Conservation (phyloP, 495 filamentous ascomycete genomes). For the Talaromyces liani region DNA sequence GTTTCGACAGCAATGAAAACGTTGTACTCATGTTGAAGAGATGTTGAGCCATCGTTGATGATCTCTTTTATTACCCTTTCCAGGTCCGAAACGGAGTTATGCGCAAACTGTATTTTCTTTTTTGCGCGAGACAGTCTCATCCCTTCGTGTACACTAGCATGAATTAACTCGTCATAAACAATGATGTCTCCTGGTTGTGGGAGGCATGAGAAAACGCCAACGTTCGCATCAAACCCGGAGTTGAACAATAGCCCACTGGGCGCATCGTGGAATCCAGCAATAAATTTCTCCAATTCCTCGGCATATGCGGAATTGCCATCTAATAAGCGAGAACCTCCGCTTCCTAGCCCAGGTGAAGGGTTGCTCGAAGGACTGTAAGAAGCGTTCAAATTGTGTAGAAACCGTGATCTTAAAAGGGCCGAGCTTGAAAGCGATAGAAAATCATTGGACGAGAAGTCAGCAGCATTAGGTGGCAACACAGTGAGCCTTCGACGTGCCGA, state of each 20-base stretch:
- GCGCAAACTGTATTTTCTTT: conserved; percentile 44
- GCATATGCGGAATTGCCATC: conserved; percentile 63
- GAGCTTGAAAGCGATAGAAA: conserved; percentile 37
- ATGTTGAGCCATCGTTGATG: neutral
- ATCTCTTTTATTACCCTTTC: conserved; percentile 25
- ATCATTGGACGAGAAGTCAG: conserved; percentile 43
- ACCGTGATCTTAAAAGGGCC: conserved; percentile 21
- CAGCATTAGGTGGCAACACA: conserved; percentile 21
- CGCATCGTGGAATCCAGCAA: conserved; percentile 62
- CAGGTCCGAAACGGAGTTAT: conserved; percentile 49
- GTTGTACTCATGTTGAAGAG: conserved; percentile 27
- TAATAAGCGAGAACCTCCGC: conserved; percentile 30
- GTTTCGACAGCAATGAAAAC: conserved; percentile 64
- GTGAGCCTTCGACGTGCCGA: conserved; percentile 41
- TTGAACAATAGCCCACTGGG: conserved; percentile 63
- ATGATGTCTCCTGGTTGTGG: conserved; percentile 64
- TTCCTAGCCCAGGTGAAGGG: neutral
- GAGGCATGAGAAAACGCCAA: conserved; percentile 57
- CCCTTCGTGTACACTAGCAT: conserved; percentile 72
- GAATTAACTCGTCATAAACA: conserved; percentile 66
- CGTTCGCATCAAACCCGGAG: conserved; percentile 73
- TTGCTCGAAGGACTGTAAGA: neutral
- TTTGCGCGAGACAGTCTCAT: conserved; percentile 59
- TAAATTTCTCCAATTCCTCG: conserved; percentile 53
- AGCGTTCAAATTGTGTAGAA: conserved; percentile 23